Evolutionary conservation across 116 monocot genomes (phyloP).

Genomic region (Posidonia oceanica): DNA sequence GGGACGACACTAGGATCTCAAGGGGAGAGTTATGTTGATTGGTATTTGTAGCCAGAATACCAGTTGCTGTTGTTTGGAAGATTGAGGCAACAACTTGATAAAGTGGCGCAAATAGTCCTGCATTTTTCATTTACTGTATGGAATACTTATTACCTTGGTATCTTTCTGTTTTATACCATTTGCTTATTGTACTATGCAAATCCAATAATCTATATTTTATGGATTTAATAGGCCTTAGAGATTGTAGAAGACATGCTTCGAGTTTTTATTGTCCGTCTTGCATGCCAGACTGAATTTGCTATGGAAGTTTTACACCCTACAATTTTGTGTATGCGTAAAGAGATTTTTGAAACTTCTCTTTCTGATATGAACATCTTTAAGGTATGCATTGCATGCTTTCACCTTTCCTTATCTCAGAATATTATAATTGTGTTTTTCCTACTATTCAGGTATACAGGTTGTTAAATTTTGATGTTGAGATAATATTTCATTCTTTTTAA

Average conservation of each 20-base stretch:
- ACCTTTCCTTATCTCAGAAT: neutral
- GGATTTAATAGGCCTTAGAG: slow-evolving; percentile 38
- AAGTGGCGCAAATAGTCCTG: slow-evolving; percentile 61
- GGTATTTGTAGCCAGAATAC: slow-evolving; percentile 62
- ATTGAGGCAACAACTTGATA: slow-evolving; percentile 62
- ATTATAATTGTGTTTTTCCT: slow-evolving; percentile 1
- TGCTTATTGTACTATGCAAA: neutral
- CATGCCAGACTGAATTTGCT: slow-evolving; percentile 65
- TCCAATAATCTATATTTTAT: neutral
- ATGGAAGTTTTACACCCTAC: slow-evolving; percentile 52
- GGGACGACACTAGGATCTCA: slow-evolving; percentile 62
- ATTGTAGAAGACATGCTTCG: slow-evolving; percentile 92
- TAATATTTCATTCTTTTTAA: no score
- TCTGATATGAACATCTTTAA: slow-evolving; percentile 58
- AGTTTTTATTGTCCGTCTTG: slow-evolving; percentile 71
- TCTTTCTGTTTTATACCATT: neutral
- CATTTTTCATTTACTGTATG: slow-evolving; percentile 80
- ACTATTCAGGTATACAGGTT: slow-evolving; percentile 55
- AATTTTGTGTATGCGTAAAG: slow-evolving; percentile 51
- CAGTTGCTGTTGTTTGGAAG: slow-evolving; percentile 40
- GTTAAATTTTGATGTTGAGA: slow-evolving; percentile 51
- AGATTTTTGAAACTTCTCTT: slow-evolving; percentile 28
- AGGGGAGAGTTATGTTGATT: slow-evolving; percentile 51
- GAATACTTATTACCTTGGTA: neutral
- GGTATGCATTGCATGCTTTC: slow-evolving; percentile 24